These are phyloP conservation scores for Chytriomyces hyalinus DNA, from an alignment of 192 early-diverging fungal species.

Conservation along the genomic window DNA sequence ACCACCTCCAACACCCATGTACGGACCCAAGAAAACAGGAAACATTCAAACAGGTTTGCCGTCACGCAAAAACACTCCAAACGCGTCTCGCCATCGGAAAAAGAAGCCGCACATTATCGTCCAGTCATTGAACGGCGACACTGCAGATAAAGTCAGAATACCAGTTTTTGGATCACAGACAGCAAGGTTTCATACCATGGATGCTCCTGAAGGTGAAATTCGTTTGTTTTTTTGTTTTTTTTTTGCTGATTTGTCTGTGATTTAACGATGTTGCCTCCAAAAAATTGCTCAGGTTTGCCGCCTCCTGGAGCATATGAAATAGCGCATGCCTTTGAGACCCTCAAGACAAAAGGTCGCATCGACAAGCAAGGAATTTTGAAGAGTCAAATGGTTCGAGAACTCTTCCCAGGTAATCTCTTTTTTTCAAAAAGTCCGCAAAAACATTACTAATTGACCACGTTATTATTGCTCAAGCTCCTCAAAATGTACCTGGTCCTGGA, in stretches of 20 bases:
- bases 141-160: slow-evolving; percentile 46
- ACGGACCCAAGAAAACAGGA: slow-evolving; percentile 2
- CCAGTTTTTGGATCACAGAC: slow-evolving; percentile 64
- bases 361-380: slow-evolving; percentile 39
- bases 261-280: not conserved
- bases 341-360: slow-evolving; percentile 45
- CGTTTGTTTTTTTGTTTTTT: not conserved
- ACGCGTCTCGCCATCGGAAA: not conserved
- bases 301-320: slow-evolving; percentile 63
- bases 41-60: slow-evolving; percentile 26
- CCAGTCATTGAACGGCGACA: slow-evolving; percentile 23
- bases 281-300: slow-evolving; percentile 34
- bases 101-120: slow-evolving; percentile 17
- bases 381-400: slow-evolving; percentile 44
- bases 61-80: slow-evolving; percentile 26
- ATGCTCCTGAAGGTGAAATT: slow-evolving; percentile 18
- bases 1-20: slow-evolving; percentile 24
- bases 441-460: not conserved
- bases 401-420: slow-evolving; percentile 49
- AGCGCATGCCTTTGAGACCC: slow-evolving; percentile 46
- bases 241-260: not conserved
- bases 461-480: slow-evolving; percentile 5
- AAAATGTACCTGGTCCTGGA: slow-evolving; percentile 52
- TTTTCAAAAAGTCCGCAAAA: too few species aligned
- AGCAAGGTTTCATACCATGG: slow-evolving; percentile 48